Evolutionary conservation across 805 yeast species (phyloP).

Genomic region (Candida adriatica): DNA sequence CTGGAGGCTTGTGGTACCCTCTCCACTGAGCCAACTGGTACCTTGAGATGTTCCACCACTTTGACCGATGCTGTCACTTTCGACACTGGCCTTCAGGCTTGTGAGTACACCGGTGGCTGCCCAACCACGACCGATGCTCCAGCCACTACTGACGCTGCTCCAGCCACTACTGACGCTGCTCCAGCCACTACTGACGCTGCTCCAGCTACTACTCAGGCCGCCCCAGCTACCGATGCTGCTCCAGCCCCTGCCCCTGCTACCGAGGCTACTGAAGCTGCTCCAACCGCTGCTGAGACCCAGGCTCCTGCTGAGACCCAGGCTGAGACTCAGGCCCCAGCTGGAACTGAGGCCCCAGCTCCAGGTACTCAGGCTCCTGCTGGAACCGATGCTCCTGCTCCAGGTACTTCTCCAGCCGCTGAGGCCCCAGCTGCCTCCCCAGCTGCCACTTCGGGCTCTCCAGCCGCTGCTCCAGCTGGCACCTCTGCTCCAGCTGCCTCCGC

Average conservation of each 20-base stretch:
- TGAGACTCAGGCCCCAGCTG: conserved; percentile 1
- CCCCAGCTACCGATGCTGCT: conserved; percentile 7
- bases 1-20: conserved; percentile 23
- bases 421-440: conserved; percentile 3
- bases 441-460: conserved; percentile 3
- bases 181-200: conserved; percentile 12
- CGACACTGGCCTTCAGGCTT: conserved; percentile 8
- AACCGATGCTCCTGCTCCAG: conserved; percentile 1
- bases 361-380: not conserved
- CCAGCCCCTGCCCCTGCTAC: conserved; percentile 2
- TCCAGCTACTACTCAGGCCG: conserved; percentile 7
- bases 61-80: conserved; percentile 13
- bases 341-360: not conserved
- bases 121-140: conserved; percentile 2
- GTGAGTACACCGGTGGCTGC: conserved; percentile 10
- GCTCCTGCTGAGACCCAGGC: conserved; percentile 4
- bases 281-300: conserved; percentile 4
- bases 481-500: not conserved
- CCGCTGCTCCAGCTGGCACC: conserved; percentile 4
- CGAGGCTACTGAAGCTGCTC: conserved; percentile 5
- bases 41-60: conserved; percentile 18
- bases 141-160: conserved; percentile 1
- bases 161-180: conserved; percentile 1
- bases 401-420: conserved; percentile 1
- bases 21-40: conserved; percentile 25